Percentiles rank a stretch among this genome's conserved stretches.
These are phyloP conservation scores for Aureobasidium pullulans DNA, from an alignment of 2,329 filamentous ascomycete genomes.

Conservation along the genomic window DNA sequence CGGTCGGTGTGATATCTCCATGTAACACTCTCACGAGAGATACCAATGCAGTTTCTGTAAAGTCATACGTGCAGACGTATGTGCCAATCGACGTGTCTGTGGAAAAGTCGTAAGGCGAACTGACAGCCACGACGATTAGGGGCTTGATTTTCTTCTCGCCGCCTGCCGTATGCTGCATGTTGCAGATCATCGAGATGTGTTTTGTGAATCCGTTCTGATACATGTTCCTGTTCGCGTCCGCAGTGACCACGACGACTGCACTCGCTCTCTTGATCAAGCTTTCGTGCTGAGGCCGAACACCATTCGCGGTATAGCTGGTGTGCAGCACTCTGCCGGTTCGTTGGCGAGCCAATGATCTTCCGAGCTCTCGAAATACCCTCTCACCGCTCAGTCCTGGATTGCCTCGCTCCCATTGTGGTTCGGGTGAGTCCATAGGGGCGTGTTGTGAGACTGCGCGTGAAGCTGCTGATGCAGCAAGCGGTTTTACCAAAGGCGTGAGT, in stretches of 20 bases:
- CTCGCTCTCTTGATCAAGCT: slow-evolving; percentile 83
- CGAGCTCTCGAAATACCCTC: slow-evolving; percentile 83
- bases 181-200: slow-evolving; percentile 92
- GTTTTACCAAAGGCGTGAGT: slow-evolving; percentile 82
- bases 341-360: slow-evolving; percentile 76
- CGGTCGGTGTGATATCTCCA: slow-evolving; percentile 58
- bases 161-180: slow-evolving; percentile 62
- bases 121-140: slow-evolving; percentile 83
- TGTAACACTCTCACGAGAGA: slow-evolving; percentile 78
- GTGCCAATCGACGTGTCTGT: slow-evolving; percentile 86
- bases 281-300: slow-evolving; percentile 85
- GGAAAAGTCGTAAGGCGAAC: slow-evolving; percentile 93
- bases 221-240: slow-evolving; percentile 86
- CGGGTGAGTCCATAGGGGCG: slow-evolving; percentile 49
- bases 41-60: slow-evolving; percentile 84
- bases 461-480: slow-evolving; percentile 79
- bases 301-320: slow-evolving; percentile 91
- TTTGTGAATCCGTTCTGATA: slow-evolving; percentile 95
- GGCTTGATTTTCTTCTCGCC: slow-evolving; percentile 73
- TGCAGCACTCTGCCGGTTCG: slow-evolving; percentile 81
- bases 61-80: slow-evolving; percentile 93
- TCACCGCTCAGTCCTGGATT: slow-evolving; percentile 80
- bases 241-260: slow-evolving; percentile 83
- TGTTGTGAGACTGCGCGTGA: slow-evolving; percentile 62
- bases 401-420: slow-evolving; percentile 50